Evolutionary conservation across 2,329 filamentous ascomycete genomes (phyloP).

Genomic region (Chrysoporthe puriensis): DNA sequence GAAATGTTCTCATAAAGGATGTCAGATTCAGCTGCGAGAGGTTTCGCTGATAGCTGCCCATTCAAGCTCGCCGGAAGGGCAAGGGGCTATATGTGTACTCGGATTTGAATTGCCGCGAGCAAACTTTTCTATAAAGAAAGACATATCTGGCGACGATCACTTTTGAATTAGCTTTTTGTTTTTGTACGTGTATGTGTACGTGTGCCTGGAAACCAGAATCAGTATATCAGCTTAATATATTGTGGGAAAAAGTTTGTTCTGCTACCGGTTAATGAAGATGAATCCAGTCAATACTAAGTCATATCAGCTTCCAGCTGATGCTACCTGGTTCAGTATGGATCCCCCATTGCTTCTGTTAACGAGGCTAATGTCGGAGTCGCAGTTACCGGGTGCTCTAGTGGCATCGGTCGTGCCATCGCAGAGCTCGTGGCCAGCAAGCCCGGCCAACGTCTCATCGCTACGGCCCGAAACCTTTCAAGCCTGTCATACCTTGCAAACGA

Average conservation of each 20-base stretch:
- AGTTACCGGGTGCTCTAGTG: slow-evolving; percentile 55
- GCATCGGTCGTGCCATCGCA: slow-evolving; percentile 49
- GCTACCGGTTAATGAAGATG: neutral
- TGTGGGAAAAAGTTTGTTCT: neutral
- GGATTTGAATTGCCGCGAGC: neutral
- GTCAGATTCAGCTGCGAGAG: no score
- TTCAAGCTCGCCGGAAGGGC: neutral
- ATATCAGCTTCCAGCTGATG: slow-evolving; percentile 40
- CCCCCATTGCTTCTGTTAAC: neutral
- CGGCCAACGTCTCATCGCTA: slow-evolving; percentile 49
- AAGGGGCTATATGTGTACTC: neutral
- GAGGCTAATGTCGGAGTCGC: neutral
- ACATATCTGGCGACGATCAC: neutral
- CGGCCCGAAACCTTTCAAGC: slow-evolving; percentile 47
- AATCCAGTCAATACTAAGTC: slow-evolving; percentile 30
- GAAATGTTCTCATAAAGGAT: no score
- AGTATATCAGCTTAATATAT: neutral
- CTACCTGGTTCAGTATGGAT: slow-evolving; percentile 44
- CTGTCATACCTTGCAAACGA: slow-evolving; percentile 45
- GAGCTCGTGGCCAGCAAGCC: slow-evolving; percentile 42
- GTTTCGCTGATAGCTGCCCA: neutral
- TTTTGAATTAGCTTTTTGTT: neutral
- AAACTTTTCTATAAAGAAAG: neutral
- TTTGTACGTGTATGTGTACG: no score
- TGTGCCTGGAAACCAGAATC: neutral